Evolutionary conservation across 2,329 filamentous ascomycete species (phyloP).

Genomic region (Stachybotrys echinatus): DNA sequence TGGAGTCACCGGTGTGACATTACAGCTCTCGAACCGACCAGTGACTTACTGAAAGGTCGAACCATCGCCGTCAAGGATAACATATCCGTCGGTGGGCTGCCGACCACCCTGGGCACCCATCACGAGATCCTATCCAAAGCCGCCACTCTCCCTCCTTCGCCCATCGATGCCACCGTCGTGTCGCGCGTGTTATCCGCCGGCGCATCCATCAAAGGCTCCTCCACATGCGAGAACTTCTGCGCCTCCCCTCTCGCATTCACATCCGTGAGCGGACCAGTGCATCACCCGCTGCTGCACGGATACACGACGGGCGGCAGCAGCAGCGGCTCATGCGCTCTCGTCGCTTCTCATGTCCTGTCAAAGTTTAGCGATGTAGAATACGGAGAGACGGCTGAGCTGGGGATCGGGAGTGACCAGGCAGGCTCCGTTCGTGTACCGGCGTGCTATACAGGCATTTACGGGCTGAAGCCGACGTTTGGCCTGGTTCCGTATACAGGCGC

Average conservation of each 20-base stretch:
- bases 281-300: constrained; percentile 37
- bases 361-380: constrained; percentile 40
- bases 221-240: constrained; percentile 49
- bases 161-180: constrained; percentile 46
- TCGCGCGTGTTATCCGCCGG: constrained; percentile 44
- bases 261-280: constrained; percentile 37
- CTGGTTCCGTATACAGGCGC: constrained; percentile 47
- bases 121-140: constrained; percentile 5
- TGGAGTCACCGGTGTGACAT: constrained; percentile 27
- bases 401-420: constrained; percentile 43
- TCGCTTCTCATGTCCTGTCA: constrained; percentile 34
- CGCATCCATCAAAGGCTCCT: constrained; percentile 42
- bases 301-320: constrained; percentile 46
- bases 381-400: constrained; percentile 35
- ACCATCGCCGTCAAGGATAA: constrained; percentile 23
- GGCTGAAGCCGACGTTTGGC: constrained; percentile 46
- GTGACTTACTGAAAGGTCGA: constrained; percentile 8
- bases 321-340: constrained; percentile 39
- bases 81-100: constrained; percentile 19
- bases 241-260: constrained; percentile 42
- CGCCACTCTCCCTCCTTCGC: constrained; percentile 11
- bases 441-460: constrained; percentile 32
- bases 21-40: neutral
- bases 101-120: constrained; percentile 15
- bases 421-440: constrained; percentile 41